Base-by-base conservation (phyloP, 78 protist genomes). In the Dictyostelium capitatum region DNA sequence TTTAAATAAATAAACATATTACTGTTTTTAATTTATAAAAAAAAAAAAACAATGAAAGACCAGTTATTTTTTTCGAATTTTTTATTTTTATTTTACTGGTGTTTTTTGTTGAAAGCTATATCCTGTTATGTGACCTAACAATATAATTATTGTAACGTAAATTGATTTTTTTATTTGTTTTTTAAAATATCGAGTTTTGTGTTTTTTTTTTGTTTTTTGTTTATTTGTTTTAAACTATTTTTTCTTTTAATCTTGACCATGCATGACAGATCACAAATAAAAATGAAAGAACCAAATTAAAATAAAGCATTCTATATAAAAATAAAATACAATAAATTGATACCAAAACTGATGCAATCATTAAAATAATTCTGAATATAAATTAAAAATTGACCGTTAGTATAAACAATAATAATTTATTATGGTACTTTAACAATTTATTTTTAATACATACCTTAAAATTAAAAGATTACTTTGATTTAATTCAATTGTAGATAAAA, bases 241-340 rank as follows among this genome's bases (percentile, higher is more conserved):
- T 87, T n/a, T 87, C 84, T 77, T 87, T 87, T 43, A 87, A 80
- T 87, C 59, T 54, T 0, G 84, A 77, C 78, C 78, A 87, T 41
- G 79, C 79, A 54, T 87, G 93, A 43, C 93, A 87, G 37, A 87
- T 20, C 1, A 87, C 64, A 64, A 87, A 87, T 5, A 77, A 20
- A 32, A 64, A 30, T 23, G 93, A 87, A 6, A 85, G 62, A 6
- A 85, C 11, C 20, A 85, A 28, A 11, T 64, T 74, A 28, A 85
- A 75, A 69, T 85, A 67, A 25, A 87, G 83, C 30, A 87, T 65
- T 74, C 84, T 48, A 43, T 77, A 77, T 14, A 87, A 43, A 41
- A 77, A 62, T 9, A 87, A 30, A 10, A 77, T 64, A 17, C 82
- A 23, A 64, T 87, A 87, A 56, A 77, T 25, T 17, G 67, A 48